Percentiles rank a stretch among this genome's conserved stretches.
phyloP scores from a whole-genome alignment of 208 protist species.

The Entamoeba nuttalli region DNA sequence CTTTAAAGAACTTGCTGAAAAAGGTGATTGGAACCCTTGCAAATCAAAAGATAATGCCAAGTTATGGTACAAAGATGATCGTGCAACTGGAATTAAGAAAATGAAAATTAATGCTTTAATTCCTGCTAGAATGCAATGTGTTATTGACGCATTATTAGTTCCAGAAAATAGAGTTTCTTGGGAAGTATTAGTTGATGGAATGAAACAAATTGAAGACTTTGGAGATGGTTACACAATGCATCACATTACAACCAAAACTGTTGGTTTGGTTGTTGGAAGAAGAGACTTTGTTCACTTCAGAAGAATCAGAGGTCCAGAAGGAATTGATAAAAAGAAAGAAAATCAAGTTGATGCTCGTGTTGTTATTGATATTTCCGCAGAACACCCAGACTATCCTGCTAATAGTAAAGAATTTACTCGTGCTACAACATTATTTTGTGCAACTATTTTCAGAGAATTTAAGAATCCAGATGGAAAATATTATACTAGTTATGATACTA shows the following conservation, averaged over 20 bases:
- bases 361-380: not conserved
- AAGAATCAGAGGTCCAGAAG: not conserved
- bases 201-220: not conserved
- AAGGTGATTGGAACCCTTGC: not conserved
- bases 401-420: not conserved
- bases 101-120: not conserved
- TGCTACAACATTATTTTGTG: not conserved
- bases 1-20: not conserved
- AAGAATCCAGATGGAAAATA: not conserved
- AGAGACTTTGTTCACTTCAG: not conserved
- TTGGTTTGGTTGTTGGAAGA: not conserved
- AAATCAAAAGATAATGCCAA: not conserved
- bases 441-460: not conserved
- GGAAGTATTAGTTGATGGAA: not conserved
- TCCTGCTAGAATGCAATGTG: not conserved
- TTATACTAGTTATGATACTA: not conserved
- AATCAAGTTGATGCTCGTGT: not conserved
- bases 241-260: not conserved
- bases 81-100: not conserved
- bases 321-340: not conserved
- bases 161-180: not conserved
- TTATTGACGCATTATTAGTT: not conserved
- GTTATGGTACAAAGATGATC: not conserved
- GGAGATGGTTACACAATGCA: not conserved
- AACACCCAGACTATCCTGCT: not conserved